Evolutionary conservation across 352 stramenopile species (phyloP), one percentile per base, ranked within the genome.

Genomic region (Globisporangium radiosum): DNA sequence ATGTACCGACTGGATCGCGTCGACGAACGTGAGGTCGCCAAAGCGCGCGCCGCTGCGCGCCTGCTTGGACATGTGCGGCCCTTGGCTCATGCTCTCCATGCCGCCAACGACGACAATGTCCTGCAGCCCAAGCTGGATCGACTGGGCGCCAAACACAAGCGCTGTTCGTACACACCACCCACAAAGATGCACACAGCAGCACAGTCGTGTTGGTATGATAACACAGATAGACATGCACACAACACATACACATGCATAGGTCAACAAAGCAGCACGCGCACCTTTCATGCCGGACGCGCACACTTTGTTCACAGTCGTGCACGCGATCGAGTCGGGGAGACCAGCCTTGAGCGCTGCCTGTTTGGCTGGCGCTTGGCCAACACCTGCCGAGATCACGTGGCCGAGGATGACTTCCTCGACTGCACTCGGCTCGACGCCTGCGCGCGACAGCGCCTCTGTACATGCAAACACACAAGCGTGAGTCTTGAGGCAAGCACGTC

Each of bases 251-350:
- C 19, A 49, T 7, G 19, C 17, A 17, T 33, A 33, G 7, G 25
- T 33, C 25, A 3, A 2, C 25, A 33, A 33, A 33, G 25, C 25
- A 33, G 1, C 25, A 33, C 25, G 15, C 43, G 49, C 8, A 84
- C 75, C 73, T 69, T 98, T 98, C 86, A 98, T 95, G 52, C 90
- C 90, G 1, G 75, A 94, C 5, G 90, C 95, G 72, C 97, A 99
- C 19, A 99, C 95, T 75, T 99, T 99, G 78, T 99, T 99, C n/a
- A 99, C 79, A 1, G 92, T 98, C 17, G 93, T 98, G 69, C 92
- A 98, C 15, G 95, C 81, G n/a, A 93, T 92, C 3, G 65, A 73
- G 51, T 75, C 61, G 2, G 80, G 77, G 14, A 98, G 70, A 19
- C 81, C 85, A 14, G 78, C 87, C 15, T 73, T 71, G 25, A 91